Conservation (phyloP, 768 basidiomycete genomes). For the Trametes coccinea region DNA sequence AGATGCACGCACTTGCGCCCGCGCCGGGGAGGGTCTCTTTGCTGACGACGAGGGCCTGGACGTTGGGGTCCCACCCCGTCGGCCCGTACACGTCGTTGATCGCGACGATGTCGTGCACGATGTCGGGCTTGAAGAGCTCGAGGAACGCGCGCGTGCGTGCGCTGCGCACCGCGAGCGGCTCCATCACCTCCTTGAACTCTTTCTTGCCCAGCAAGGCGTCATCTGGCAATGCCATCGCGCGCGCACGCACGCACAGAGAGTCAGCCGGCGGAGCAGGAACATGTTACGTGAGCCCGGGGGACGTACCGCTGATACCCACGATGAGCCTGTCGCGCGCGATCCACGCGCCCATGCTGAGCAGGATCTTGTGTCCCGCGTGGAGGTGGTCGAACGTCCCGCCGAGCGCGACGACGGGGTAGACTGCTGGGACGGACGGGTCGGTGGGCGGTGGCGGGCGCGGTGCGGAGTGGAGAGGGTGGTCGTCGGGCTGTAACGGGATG, state of each 20-base stretch:
- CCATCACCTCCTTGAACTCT: constrained; percentile 63
- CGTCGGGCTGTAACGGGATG: constrained; percentile 23
- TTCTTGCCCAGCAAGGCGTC: constrained; percentile 74
- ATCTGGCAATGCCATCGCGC: constrained; percentile 41
- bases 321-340: constrained; percentile 79
- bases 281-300: background rate
- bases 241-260: too few species aligned
- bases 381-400: constrained; percentile 99
- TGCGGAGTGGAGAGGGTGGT: constrained; percentile 13
- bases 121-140: constrained; percentile 61
- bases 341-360: constrained; percentile 90
- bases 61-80: constrained; percentile 80
- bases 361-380: constrained; percentile 95
- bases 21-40: constrained; percentile 84
- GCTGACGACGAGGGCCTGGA: constrained; percentile 93
- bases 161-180: constrained; percentile 59
- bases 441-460: constrained; percentile 7
- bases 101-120: constrained; percentile 68
- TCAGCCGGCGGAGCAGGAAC: too few species aligned
- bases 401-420: constrained; percentile 72
- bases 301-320: constrained; percentile 82
- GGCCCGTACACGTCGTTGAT: constrained; percentile 90
- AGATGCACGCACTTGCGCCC: constrained; percentile 56
- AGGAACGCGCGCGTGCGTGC: constrained; percentile 68
- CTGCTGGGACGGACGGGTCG: constrained; percentile 27